Conservation (phyloP, 495 filamentous ascomycete species). For the Penicillium fimorum region DNA sequence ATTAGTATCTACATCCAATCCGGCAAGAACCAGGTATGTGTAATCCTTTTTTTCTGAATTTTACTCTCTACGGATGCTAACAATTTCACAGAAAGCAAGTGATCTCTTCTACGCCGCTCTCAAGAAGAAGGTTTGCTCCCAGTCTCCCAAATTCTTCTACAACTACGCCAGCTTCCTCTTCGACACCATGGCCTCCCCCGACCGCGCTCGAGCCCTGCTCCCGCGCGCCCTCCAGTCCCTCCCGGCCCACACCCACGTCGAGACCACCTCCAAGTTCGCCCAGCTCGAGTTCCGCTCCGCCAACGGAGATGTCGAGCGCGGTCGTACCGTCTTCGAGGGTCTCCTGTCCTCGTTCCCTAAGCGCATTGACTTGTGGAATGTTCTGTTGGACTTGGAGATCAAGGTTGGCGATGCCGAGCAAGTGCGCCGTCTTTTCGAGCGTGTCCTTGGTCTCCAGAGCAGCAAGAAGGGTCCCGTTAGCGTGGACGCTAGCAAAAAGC, state of each 20-base stretch:
- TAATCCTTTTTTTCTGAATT: conserved; percentile 1
- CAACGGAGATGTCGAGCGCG: conserved; percentile 84
- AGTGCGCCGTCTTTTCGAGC: conserved; percentile 74
- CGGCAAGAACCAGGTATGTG: conserved; percentile 64
- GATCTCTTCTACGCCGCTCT: conserved; percentile 79
- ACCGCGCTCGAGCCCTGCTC: conserved; percentile 76
- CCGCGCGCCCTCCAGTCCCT: conserved; percentile 84
- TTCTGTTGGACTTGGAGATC: conserved; percentile 83
- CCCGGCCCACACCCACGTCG: conserved; percentile 65
- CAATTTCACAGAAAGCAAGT: conserved; percentile 70
- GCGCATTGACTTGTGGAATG: conserved; percentile 88
- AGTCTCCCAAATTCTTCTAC: conserved; percentile 75
- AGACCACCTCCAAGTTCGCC: conserved; percentile 81
- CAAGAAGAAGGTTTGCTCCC: conserved; percentile 77
- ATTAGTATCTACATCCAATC: conserved; percentile 94
- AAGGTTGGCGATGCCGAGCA: conserved; percentile 60
- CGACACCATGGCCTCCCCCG: conserved; percentile 61
- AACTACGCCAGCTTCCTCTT: conserved; percentile 95
- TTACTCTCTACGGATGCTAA: conserved; percentile 30
- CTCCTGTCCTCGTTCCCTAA: conserved; percentile 81
- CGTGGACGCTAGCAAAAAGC: conserved; percentile 39
- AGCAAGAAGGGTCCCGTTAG: conserved; percentile 55
- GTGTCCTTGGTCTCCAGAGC: conserved; percentile 57
- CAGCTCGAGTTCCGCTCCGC: conserved; percentile 84
- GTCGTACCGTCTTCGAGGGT: conserved; percentile 90